These are phyloP conservation scores for Crithidia expoeki DNA, from an alignment of 208 protist genomes.

Conservation along the genomic window DNA sequence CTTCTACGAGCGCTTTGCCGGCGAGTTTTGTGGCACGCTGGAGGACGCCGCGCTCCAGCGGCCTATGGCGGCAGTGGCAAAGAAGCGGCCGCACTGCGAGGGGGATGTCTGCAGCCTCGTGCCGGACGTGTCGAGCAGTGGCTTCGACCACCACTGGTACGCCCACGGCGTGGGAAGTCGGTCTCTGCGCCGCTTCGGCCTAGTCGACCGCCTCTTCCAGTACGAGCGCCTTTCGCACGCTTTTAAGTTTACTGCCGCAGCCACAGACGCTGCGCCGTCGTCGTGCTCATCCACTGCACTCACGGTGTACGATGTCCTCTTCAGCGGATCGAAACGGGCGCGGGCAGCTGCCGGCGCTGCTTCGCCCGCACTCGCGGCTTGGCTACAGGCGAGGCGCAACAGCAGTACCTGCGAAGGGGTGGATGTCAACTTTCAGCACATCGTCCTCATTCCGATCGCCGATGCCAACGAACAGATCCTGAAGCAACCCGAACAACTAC, in stretches of 20 bases:
- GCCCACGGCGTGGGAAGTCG: slow-evolving; percentile 51
- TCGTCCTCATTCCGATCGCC: slow-evolving; percentile 59
- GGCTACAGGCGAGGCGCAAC: slow-evolving; percentile 5
- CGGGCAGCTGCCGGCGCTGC: slow-evolving; percentile 4
- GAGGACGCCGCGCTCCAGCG: slow-evolving; percentile 8
- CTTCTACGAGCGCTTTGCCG: slow-evolving; percentile 43
- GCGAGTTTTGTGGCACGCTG: slow-evolving; percentile 5
- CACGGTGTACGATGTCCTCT: slow-evolving; percentile 61
- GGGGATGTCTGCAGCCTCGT: slow-evolving; percentile 39
- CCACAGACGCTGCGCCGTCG: neutral
- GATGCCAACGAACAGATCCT: slow-evolving; percentile 45
- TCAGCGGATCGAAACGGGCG: slow-evolving; percentile 35
- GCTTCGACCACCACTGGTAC: slow-evolving; percentile 53
- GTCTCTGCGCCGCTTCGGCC: slow-evolving; percentile 46
- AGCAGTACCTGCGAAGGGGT: slow-evolving; percentile 35
- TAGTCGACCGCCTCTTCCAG: slow-evolving; percentile 57
- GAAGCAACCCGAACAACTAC: slow-evolving; percentile 22
- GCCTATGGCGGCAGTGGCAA: slow-evolving; percentile 35
- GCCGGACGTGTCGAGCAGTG: slow-evolving; percentile 34
- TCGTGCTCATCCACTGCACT: neutral
- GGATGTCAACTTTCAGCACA: slow-evolving; percentile 69
- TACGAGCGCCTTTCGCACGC: slow-evolving; percentile 51
- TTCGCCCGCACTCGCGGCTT: slow-evolving; percentile 15
- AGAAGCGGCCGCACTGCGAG: slow-evolving; percentile 33
- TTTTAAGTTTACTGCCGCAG: slow-evolving; percentile 1